A percentile compares a stretch with the other conserved stretches of the same genome.
Evolutionary conservation across 2,329 filamentous ascomycete species (phyloP).

Genomic region (Xylaria sp.): DNA sequence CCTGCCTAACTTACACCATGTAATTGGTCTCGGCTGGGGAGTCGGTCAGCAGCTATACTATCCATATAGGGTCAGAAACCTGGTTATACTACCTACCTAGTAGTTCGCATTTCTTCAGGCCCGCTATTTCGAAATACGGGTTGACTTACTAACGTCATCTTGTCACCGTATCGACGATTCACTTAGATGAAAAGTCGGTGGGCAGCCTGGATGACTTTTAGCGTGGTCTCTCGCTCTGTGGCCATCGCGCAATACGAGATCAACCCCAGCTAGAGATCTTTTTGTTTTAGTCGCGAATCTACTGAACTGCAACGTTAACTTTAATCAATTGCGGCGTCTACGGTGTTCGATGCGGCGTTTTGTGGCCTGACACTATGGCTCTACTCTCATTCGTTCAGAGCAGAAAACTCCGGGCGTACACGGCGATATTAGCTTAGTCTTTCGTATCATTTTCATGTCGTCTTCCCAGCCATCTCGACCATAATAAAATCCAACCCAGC

Average conservation of each 20-base stretch:
- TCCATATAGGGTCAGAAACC: too few relatives aligned
- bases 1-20: not conserved
- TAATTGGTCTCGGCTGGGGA: not conserved
- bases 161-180: not conserved
- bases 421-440: not conserved
- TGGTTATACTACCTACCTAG: not conserved
- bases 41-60: not conserved
- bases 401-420: not conserved
- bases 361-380: not conserved
- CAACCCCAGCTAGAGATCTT: not conserved
- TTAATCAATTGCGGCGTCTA: too few relatives aligned
- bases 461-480: not conserved
- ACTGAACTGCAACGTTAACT: not conserved
- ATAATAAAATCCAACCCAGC: not conserved
- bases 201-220: slow-evolving; percentile 11
- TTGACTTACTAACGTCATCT: not conserved
- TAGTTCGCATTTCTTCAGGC: not conserved
- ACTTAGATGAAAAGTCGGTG: not conserved
- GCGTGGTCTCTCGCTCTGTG: slow-evolving; percentile 2
- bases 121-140: slow-evolving; percentile 10
- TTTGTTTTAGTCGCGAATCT: not conserved
- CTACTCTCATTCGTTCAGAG: not conserved
- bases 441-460: not conserved
- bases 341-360: not conserved
- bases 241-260: slow-evolving; percentile 20